These are phyloP conservation scores for Nidula microcarpa DNA, from an alignment of 768 basidiomycete genomes.

Conservation along the genomic window DNA sequence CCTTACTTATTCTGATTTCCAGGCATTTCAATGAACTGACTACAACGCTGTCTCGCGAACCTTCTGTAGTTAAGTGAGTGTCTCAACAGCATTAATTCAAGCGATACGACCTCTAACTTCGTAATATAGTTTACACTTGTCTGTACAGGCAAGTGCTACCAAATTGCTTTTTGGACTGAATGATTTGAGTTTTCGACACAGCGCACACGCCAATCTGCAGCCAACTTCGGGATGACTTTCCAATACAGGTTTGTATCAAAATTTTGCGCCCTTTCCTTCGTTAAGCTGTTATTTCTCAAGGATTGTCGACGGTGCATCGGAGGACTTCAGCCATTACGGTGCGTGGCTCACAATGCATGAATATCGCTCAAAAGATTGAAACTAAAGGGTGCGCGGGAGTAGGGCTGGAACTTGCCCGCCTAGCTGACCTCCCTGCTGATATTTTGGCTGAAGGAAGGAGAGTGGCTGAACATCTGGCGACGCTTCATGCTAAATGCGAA, in stretches of 20 bases:
- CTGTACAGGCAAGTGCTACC: constrained; percentile 56
- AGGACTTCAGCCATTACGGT: constrained; percentile 75
- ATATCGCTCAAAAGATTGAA: too few relatives aligned
- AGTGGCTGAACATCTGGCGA: constrained; percentile 57
- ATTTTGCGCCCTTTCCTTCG: not conserved
- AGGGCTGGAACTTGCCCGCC: constrained; percentile 87
- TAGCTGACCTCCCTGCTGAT: constrained; percentile 80
- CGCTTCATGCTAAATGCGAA: constrained; percentile 52
- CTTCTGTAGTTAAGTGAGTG: constrained; percentile 76
- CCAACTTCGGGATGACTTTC: constrained; percentile 68
- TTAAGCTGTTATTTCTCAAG: constrained; percentile 27
- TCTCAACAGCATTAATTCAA: too few relatives aligned
- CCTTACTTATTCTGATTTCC: constrained; percentile 1
- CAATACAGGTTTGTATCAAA: constrained; percentile 61
- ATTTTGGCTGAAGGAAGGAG: constrained; percentile 61
- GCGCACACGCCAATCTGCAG: constrained; percentile 50
- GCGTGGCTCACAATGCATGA: not conserved
- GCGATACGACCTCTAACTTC: too few relatives aligned
- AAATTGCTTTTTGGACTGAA: not conserved
- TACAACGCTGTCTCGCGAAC: constrained; percentile 69
- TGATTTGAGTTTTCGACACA: constrained; percentile 18
- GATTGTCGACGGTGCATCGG: constrained; percentile 69
- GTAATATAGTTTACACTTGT: constrained; percentile 66
- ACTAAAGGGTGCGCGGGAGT: not conserved
- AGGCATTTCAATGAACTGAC: constrained; percentile 83